Evolutionary conservation across 805 yeast species (phyloP).

Genomic region (Saccharomycopsis fibuligera): DNA sequence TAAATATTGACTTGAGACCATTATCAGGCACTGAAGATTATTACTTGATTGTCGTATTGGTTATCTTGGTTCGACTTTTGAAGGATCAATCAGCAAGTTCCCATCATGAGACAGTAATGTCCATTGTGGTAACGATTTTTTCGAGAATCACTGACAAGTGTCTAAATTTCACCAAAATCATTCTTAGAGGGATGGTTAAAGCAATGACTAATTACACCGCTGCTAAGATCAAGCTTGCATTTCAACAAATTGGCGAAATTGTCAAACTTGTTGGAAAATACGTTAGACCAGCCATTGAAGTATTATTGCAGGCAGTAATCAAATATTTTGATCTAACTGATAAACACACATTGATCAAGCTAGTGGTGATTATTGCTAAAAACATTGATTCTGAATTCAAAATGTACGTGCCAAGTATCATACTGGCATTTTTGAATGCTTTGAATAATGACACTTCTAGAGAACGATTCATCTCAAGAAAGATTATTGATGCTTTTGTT

Average conservation of each 20-base stretch:
- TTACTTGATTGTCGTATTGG: conserved; percentile 90
- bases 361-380: conserved; percentile 76
- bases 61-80: conserved; percentile 73
- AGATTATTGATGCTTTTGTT: conserved; percentile 76
- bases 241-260: conserved; percentile 78
- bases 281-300: conserved; percentile 73
- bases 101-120: conserved; percentile 90
- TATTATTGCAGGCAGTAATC: conserved; percentile 66
- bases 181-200: conserved; percentile 77
- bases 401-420: conserved; percentile 66
- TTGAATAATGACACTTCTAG: conserved; percentile 57
- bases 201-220: conserved; percentile 82
- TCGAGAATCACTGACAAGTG: conserved; percentile 84
- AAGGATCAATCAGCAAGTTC: conserved; percentile 78
- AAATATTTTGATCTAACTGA: conserved; percentile 62
- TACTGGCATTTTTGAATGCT: conserved; percentile 69
- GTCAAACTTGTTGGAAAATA: conserved; percentile 83
- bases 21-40: conserved; percentile 69
- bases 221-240: conserved; percentile 76
- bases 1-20: conserved; percentile 69
- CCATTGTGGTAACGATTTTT: conserved; percentile 86
- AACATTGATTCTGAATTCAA: conserved; percentile 93
- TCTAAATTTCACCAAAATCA: conserved; percentile 80
- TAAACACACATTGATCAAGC: conserved; percentile 71
- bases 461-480: conserved; percentile 54